Percentiles rank a stretch among this genome's conserved stretches.
phyloP scores from a whole-genome alignment of 2,329 filamentous ascomycete species.

The Macrophomina tecta region DNA sequence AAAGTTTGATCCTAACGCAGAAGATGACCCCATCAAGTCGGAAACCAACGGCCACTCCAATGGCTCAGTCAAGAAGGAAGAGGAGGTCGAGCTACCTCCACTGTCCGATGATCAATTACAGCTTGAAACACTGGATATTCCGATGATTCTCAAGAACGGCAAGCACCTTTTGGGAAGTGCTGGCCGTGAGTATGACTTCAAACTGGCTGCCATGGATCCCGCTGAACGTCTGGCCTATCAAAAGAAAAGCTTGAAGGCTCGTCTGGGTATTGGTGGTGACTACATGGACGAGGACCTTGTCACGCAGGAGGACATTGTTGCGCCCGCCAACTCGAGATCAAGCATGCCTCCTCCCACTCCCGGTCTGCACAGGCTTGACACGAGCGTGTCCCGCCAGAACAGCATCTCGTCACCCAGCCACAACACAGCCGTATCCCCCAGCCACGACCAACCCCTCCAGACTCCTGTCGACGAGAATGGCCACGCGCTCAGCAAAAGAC shows the following conservation, averaged over 20 bases:
- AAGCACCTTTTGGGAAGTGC: constrained; percentile 82
- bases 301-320: constrained; percentile 65
- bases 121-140: constrained; percentile 77
- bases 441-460: constrained; percentile 45
- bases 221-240: constrained; percentile 81
- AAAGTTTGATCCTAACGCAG: constrained; percentile 83
- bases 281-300: constrained; percentile 85
- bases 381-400: constrained; percentile 52
- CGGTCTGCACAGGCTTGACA: constrained; percentile 58
- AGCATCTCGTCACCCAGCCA: constrained; percentile 49
- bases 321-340: constrained; percentile 35
- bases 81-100: constrained; percentile 55
- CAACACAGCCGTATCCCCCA: constrained; percentile 53
- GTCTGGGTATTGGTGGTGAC: constrained; percentile 83
- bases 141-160: constrained; percentile 80
- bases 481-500: constrained; percentile 80
- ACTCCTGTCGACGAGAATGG: constrained; percentile 56
- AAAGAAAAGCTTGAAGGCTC: constrained; percentile 83
- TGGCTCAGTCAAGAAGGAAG: constrained; percentile 50
- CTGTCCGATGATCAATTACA: constrained; percentile 68
- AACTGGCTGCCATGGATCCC: constrained; percentile 80
- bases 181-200: constrained; percentile 82
- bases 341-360: constrained; percentile 38
- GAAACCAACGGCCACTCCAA: constrained; percentile 47
- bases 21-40: constrained; percentile 54